These are phyloP conservation scores for Aureobasidium sp. DNA, from an alignment of 2,329 filamentous ascomycete genomes.

Conservation along the genomic window DNA sequence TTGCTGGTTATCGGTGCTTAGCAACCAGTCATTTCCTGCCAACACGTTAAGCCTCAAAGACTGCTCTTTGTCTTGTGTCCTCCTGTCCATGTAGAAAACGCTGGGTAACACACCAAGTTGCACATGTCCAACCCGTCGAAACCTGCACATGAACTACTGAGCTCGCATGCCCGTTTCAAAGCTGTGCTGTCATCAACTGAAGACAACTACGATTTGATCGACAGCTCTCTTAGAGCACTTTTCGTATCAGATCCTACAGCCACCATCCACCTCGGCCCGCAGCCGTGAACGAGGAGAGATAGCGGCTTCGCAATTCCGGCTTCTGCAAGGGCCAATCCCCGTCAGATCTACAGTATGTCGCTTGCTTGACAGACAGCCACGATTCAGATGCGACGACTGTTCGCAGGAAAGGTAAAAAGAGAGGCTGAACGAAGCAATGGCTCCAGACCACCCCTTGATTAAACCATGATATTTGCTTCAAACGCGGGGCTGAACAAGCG, in stretches of 20 bases:
- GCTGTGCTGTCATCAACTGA: not conserved
- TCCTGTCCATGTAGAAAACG: not conserved
- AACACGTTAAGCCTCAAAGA: not conserved
- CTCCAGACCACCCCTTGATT: not conserved
- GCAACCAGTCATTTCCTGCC: not conserved
- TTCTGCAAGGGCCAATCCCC: not conserved
- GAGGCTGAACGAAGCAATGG: not conserved
- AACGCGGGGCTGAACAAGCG: constrained; percentile 9
- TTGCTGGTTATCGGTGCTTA: not conserved
- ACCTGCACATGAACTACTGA: not conserved
- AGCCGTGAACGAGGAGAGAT: not conserved
- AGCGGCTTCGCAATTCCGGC: not conserved
- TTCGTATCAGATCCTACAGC: not conserved
- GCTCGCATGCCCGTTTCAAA: not conserved
- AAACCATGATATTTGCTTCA: not conserved
- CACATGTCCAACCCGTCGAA: not conserved
- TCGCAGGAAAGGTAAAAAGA: not conserved
- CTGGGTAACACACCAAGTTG: not conserved
- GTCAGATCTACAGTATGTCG: not conserved
- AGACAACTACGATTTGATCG: not conserved
- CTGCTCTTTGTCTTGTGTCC: constrained; percentile 1
- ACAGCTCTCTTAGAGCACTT: not conserved
- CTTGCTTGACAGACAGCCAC: not conserved
- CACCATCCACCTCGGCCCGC: constrained; percentile 1
- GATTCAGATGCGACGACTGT: not conserved